Evolutionary conservation across 1,139 yeast genomes (phyloP).

Genomic region (Pichia sp.): DNA sequence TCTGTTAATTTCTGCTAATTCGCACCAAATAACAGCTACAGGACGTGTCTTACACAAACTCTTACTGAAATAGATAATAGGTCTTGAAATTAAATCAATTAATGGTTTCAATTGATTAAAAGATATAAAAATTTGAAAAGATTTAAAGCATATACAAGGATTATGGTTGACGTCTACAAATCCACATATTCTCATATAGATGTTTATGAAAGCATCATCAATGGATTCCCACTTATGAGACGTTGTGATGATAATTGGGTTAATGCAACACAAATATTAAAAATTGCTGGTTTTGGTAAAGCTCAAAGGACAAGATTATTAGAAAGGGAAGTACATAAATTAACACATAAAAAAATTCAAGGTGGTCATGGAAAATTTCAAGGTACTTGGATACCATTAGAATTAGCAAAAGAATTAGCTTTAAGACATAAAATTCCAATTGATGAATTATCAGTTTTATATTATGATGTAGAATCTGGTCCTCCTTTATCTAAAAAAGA

Average conservation of each 20-base stretch:
- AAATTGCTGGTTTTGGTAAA: slow-evolving; percentile 54
- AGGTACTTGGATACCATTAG: slow-evolving; percentile 56
- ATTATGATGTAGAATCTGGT: slow-evolving; percentile 26
- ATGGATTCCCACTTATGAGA: slow-evolving; percentile 31
- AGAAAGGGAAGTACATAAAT: slow-evolving; percentile 54
- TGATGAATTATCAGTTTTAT: slow-evolving; percentile 35
- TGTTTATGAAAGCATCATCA: slow-evolving; percentile 29
- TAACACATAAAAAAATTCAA: slow-evolving; percentile 53
- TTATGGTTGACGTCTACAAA: slow-evolving; percentile 18
- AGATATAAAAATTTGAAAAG: too few relatives aligned
- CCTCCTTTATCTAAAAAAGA: slow-evolving; percentile 23
- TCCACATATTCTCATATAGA: slow-evolving; percentile 30
- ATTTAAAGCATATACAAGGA: not conserved
- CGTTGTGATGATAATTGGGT: slow-evolving; percentile 33
- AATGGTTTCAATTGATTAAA: too few relatives aligned
- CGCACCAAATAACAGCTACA: too few relatives aligned
- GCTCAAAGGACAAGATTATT: slow-evolving; percentile 53
- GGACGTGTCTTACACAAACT: too few relatives aligned
- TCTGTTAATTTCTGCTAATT: too few relatives aligned
- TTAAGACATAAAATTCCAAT: slow-evolving; percentile 40
- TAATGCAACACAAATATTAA: slow-evolving; percentile 52
- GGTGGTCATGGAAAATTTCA: slow-evolving; percentile 62
- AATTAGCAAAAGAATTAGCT: slow-evolving; percentile 45
- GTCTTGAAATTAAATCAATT: too few relatives aligned
- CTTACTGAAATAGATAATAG: too few relatives aligned